Conservation (phyloP, 805 yeast genomes). For the Saturnispora zaruensis region DNA sequence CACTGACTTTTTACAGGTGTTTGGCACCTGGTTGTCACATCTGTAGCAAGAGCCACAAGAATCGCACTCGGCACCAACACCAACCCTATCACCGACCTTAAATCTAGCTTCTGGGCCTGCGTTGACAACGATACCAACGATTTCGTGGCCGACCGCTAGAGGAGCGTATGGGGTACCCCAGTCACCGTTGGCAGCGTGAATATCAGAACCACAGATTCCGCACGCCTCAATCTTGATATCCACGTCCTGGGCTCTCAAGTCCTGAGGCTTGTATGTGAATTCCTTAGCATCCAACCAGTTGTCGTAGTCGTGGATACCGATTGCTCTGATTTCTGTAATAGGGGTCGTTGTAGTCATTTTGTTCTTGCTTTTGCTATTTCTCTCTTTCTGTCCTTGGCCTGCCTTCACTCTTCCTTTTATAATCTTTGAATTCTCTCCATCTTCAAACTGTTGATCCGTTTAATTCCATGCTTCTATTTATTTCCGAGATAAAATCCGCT, state of each 20-base stretch:
- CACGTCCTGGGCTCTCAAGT: slow-evolving; percentile 23
- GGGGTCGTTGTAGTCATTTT: neutral
- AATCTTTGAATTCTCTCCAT: no score
- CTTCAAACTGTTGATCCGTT: no score
- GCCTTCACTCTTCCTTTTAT: no score
- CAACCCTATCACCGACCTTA: slow-evolving; percentile 43
- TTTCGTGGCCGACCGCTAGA: slow-evolving; percentile 38
- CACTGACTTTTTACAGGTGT: slow-evolving; percentile 41
- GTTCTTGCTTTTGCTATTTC: neutral
- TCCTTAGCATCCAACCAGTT: slow-evolving; percentile 15
- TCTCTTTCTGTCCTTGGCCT: no score
- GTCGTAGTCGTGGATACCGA: slow-evolving; percentile 16
- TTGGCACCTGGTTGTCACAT: slow-evolving; percentile 31
- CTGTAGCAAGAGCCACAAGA: slow-evolving; percentile 34
- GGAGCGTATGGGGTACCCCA: slow-evolving; percentile 16
- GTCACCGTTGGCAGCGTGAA: slow-evolving; percentile 35
- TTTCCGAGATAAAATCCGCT: no score
- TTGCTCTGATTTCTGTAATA: slow-evolving; percentile 14
- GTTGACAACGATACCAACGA: slow-evolving; percentile 35
- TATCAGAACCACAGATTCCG: slow-evolving; percentile 45
- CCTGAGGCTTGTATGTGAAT: slow-evolving; percentile 16
- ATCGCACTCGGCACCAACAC: slow-evolving; percentile 39
- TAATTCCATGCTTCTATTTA: no score
- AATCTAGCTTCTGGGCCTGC: slow-evolving; percentile 29
- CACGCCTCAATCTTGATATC: slow-evolving; percentile 38